Evolutionary conservation across 257 asterid species (phyloP), one percentile per base, ranked within the genome.

Genomic region (Lithospermum erythrorhizon): DNA sequence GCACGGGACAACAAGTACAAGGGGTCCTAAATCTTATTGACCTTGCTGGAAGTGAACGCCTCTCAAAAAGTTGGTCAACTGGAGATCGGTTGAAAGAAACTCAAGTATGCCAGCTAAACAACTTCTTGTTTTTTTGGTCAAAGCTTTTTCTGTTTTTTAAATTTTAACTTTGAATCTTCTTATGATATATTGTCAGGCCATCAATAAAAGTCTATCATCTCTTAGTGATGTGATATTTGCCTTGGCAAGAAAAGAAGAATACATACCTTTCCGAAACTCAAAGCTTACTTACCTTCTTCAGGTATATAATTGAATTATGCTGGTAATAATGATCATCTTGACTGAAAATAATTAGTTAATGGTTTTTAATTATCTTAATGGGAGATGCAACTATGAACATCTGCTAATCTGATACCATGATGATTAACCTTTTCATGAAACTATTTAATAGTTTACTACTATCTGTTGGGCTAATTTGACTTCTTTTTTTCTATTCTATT

Each of bases 1-100:
- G 94, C 81, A 93, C 91, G 8, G 96, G 83, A 63, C 97, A 85
- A 70, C 99, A 87, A 74, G 99, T 89, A 4, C 95, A 93, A 70
- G 96, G 97, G 11, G 80, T 87, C 69, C 70, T 93, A 49, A 93
- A 93, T 77, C 73, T 93, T 30, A 89, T 93, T 58, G 99, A 93
- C 64, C 95, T 93, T 61, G 99, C 97, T 68, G 99, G 99, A 57
- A 93, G 99, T 71, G 99, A 93, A 73, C 97, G 96, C 24, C 87
- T 93, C 23, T 89, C 97, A 47, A 93, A 78, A 77, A 93, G 99
- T 73, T 93, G 95, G 64, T 74, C 96, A 7, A 89, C 96, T 2
- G 96, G 96, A 47, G 99, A 93, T 65, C 83, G 96, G 45, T 79
- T 89, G 21, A 93, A 84, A 76, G 99, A 89, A 78, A 93, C 99